phyloP scores from a whole-genome alignment of 169 alveolate species.

The Plasmodium reichenowi region DNA sequence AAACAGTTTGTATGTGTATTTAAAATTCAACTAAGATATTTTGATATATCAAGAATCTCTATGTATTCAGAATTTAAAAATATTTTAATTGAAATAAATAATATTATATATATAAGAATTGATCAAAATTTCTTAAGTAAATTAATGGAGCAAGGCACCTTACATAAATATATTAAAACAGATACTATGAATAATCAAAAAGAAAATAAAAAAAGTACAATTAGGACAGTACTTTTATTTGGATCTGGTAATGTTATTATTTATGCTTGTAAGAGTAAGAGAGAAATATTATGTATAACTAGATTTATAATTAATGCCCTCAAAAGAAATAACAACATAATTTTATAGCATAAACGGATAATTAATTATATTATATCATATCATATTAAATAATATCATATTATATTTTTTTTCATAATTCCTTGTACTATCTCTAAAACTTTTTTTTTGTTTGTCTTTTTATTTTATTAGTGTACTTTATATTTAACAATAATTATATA shows the following conservation, averaged over 20 bases:
- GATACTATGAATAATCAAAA: neutral
- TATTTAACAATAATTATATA: too few relatives aligned
- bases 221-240: slow-evolving; percentile 39
- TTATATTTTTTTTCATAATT: too few relatives aligned
- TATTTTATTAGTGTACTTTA: too few relatives aligned
- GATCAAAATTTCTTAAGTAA: slow-evolving; percentile 49
- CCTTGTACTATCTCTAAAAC: too few relatives aligned
- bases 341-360: too few relatives aligned
- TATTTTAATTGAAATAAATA: slow-evolving; percentile 56
- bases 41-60: slow-evolving; percentile 35
- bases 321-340: slow-evolving; percentile 19
- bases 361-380: too few relatives aligned
- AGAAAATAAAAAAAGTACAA: slow-evolving; percentile 6
- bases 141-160: slow-evolving; percentile 31
- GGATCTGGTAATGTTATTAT: slow-evolving; percentile 51
- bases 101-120: slow-evolving; percentile 61
- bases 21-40: slow-evolving; percentile 50
- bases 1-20: slow-evolving; percentile 64
- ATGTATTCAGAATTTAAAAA: slow-evolving; percentile 63
- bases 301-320: slow-evolving; percentile 39
- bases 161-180: slow-evolving; percentile 21
- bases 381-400: too few relatives aligned
- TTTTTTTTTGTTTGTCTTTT: too few relatives aligned
- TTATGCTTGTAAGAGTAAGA: slow-evolving; percentile 43
- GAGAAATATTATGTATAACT: slow-evolving; percentile 38